A percentile compares a stretch with the other conserved stretches of the same genome.
These are phyloP conservation scores for Tieghemostelium lacteum DNA, from an alignment of 78 protist species.

Conservation along the genomic window DNA sequence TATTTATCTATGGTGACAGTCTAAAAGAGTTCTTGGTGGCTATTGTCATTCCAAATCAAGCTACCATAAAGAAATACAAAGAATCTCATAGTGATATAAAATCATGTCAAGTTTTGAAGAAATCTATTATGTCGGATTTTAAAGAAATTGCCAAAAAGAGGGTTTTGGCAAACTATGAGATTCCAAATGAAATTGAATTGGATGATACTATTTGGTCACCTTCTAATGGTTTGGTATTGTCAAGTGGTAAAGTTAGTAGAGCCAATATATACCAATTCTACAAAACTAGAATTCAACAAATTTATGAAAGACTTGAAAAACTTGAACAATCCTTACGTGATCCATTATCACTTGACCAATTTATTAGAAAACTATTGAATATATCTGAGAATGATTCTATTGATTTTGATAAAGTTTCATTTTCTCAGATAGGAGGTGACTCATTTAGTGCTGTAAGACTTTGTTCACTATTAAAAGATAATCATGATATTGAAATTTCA, in stretches of 20 bases:
- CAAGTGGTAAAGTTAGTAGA: slow-evolving; percentile 62
- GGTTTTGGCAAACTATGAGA: slow-evolving; percentile 77
- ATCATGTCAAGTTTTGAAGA: slow-evolving; percentile 5
- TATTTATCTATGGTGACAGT: slow-evolving; percentile 36
- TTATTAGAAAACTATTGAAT: slow-evolving; percentile 15
- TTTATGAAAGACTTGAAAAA: slow-evolving; percentile 39
- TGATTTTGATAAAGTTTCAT: slow-evolving; percentile 2
- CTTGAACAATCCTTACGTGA: slow-evolving; percentile 16
- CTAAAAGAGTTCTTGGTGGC: slow-evolving; percentile 31
- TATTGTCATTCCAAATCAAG: slow-evolving; percentile 9
- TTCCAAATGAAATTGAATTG: slow-evolving; percentile 59
- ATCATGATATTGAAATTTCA: background rate
- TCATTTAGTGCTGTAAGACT: slow-evolving; percentile 15
- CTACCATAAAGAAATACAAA: background rate
- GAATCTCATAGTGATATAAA: background rate
- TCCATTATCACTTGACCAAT: background rate
- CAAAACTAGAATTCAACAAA: background rate
- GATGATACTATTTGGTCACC: slow-evolving; percentile 40
- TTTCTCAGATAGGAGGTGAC: slow-evolving; percentile 32
- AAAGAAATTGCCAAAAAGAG: slow-evolving; percentile 22
- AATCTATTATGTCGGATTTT: slow-evolving; percentile 22
- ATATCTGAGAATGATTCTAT: background rate
- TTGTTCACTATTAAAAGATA: background rate
- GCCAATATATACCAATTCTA: slow-evolving; percentile 20
- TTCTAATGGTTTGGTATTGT: slow-evolving; percentile 54